A percentile compares a stretch with the other conserved stretches of the same genome.
Evolutionary conservation across 2,329 filamentous ascomycete genomes (phyloP).

Genomic region (Westerdykella ornata): DNA sequence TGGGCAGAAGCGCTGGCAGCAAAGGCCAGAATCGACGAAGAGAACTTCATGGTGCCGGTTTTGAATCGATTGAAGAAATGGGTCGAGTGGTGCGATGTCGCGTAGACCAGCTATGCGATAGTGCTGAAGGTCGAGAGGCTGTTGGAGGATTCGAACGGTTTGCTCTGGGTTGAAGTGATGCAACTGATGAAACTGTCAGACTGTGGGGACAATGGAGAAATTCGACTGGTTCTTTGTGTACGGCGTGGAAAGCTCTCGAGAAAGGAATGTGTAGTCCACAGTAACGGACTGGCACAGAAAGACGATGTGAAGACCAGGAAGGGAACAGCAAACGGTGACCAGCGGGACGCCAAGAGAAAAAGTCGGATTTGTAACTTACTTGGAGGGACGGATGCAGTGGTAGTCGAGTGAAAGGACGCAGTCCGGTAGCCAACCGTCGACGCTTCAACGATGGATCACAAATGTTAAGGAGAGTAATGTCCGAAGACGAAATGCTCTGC

Average conservation of each 20-base stretch:
- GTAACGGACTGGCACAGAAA: too few species aligned
- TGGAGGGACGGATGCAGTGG: background rate
- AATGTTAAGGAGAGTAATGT: conserved; percentile 26
- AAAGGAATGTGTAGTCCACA: too few species aligned
- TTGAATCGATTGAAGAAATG: conserved; percentile 10
- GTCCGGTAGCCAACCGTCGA: conserved; percentile 11
- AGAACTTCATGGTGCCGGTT: conserved; percentile 41
- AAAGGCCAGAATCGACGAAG: conserved; percentile 49
- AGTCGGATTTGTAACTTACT: too few species aligned
- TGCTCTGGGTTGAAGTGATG: too few species aligned
- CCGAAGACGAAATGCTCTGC: conserved; percentile 17
- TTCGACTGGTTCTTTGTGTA: background rate
- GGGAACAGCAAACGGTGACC: too few species aligned
- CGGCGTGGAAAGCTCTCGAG: too few species aligned
- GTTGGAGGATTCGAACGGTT: background rate
- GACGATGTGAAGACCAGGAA: too few species aligned
- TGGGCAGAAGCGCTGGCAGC: conserved; percentile 61
- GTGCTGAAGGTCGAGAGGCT: conserved; percentile 3
- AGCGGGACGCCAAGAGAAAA: too few species aligned
- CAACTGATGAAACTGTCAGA: too few species aligned
- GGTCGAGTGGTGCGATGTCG: conserved; percentile 23
- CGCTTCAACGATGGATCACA: too few species aligned
- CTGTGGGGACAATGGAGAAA: background rate
- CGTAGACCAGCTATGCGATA: conserved; percentile 37
- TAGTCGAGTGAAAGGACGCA: background rate